Conservation (phyloP, 2,329 filamentous ascomycete genomes). For the Westerdykella aurantiaca region DNA sequence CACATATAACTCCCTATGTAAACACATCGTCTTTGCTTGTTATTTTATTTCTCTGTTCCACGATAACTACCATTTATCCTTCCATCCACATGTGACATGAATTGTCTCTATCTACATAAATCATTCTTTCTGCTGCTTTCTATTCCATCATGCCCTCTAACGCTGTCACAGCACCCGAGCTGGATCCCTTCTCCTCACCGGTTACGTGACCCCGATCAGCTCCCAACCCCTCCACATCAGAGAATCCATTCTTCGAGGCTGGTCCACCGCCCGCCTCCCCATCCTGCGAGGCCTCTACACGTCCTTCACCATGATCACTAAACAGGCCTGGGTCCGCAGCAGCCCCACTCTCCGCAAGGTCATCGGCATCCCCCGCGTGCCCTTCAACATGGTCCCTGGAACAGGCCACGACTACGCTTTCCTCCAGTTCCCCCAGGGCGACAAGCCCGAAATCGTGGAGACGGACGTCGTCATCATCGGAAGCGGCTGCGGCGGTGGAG, state of each 20-base stretch:
- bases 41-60: too few species aligned
- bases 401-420: conserved; percentile 55
- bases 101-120: too few species aligned
- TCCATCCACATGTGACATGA: too few species aligned
- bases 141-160: too few species aligned
- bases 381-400: conserved; percentile 49
- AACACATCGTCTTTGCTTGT: too few species aligned
- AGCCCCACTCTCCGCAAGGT: conserved; percentile 52
- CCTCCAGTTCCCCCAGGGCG: conserved; percentile 53
- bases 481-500: conserved; percentile 78
- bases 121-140: too few species aligned
- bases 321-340: conserved; percentile 52
- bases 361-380: conserved; percentile 54
- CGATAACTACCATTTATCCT: too few species aligned
- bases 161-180: conserved; percentile 49
- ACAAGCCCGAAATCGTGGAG: conserved; percentile 56
- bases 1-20: not conserved
- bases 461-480: conserved; percentile 82
- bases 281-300: conserved; percentile 53
- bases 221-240: conserved; percentile 56
- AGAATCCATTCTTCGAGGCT: conserved; percentile 57
- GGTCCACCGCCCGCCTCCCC: conserved; percentile 54
- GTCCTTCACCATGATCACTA: conserved; percentile 50
- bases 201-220: conserved; percentile 58
- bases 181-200: conserved; percentile 61